Percentiles rank a stretch among this genome's conserved stretches.
phyloP scores from a whole-genome alignment of 352 stramenopile genomes.

The Globisporangium nagaii region DNA sequence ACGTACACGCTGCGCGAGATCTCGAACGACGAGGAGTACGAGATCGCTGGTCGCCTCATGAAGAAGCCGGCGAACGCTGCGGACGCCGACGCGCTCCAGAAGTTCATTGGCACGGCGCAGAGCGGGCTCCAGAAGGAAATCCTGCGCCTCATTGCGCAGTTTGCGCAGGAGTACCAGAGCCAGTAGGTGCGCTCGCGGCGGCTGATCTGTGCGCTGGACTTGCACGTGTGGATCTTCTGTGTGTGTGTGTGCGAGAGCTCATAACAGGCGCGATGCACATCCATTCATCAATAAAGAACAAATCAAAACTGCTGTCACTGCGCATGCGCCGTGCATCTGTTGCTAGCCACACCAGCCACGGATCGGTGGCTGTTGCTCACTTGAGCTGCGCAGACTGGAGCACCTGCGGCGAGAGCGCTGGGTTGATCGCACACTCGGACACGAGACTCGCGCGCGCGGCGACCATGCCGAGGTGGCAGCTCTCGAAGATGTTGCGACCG shows the following conservation, averaged over 20 bases:
- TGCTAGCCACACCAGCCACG: too few relatives aligned
- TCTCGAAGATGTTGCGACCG: conserved; percentile 51
- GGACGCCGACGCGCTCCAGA: conserved; percentile 40
- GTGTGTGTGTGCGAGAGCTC: background rate
- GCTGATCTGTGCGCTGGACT: background rate
- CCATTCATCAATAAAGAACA: too few relatives aligned
- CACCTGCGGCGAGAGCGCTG: conserved; percentile 29
- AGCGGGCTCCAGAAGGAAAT: conserved; percentile 64
- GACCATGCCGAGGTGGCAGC: conserved; percentile 72
- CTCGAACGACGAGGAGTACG: conserved; percentile 84
- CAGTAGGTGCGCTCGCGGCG: conserved; percentile 30
- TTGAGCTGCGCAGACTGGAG: conserved; percentile 12
- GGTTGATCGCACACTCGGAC: conserved; percentile 64
- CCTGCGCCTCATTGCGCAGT: conserved; percentile 49
- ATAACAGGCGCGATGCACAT: too few relatives aligned
- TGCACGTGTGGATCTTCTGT: background rate
- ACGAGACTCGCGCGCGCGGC: conserved; percentile 61
- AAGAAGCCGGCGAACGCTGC: conserved; percentile 42
- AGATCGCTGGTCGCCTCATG: conserved; percentile 56
- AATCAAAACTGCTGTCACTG: too few relatives aligned
- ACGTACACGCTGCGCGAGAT: conserved; percentile 79
- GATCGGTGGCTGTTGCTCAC: background rate
- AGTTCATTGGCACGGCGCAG: conserved; percentile 39
- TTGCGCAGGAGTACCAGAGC: conserved; percentile 57
- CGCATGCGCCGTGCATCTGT: too few relatives aligned